Conservation (phyloP, 805 yeast species). For the Komagataella pastoris region DNA sequence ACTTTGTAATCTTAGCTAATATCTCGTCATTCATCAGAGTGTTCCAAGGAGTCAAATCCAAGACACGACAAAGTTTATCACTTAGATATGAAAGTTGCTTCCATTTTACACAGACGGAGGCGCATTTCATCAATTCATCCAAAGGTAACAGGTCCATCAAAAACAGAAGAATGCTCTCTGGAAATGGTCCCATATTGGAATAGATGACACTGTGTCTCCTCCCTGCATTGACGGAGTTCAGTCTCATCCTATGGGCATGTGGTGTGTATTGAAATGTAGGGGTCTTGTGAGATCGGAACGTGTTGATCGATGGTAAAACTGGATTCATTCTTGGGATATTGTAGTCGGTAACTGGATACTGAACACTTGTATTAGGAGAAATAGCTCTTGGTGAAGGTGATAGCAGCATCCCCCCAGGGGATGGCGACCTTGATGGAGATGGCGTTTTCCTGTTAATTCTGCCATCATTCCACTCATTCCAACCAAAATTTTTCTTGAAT, state of each 20-base stretch:
- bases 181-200: conserved; percentile 22
- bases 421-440: background rate
- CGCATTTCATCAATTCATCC: conserved; percentile 45
- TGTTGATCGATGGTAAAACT: conserved; percentile 17
- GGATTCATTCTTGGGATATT: conserved; percentile 27
- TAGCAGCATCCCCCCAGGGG: background rate
- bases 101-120: conserved; percentile 55
- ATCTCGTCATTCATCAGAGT: conserved; percentile 45
- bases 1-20: conserved; percentile 44
- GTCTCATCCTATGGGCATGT: conserved; percentile 37
- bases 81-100: conserved; percentile 47
- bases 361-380: background rate
- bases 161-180: conserved; percentile 42
- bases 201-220: conserved; percentile 12
- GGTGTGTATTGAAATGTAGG: conserved; percentile 35
- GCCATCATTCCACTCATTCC: background rate
- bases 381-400: background rate
- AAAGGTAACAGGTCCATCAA: conserved; percentile 41
- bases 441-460: background rate
- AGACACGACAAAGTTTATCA: conserved; percentile 30
- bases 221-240: conserved; percentile 28
- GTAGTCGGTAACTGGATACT: background rate
- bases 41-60: conserved; percentile 54
- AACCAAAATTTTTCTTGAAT: background rate
- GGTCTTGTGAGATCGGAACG: conserved; percentile 16